Evolutionary conservation across 1,284 basidiomycete species (phyloP), one percentile per base, ranked within the genome.

Genomic region (Meripilus lineatus): DNA sequence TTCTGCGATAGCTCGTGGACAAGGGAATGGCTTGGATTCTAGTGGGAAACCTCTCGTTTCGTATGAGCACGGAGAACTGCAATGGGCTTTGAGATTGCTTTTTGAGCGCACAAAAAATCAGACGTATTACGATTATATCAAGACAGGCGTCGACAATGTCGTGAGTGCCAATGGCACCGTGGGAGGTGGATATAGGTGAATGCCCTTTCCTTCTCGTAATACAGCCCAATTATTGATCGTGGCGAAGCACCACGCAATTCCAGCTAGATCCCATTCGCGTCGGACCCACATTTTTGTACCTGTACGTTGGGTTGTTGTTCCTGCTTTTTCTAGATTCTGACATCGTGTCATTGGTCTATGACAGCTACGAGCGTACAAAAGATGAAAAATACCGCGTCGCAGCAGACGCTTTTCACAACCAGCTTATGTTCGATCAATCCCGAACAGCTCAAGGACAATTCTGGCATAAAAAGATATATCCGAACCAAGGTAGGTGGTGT

Each of bases 401-500:
- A 6, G 46, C 46, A 4, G 43, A 48, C 20, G 10, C 38, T 15
- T 48, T 48, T 32, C 42, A 33, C 13, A 24, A 20, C 35, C 46
- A 48, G 25, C 24, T 48, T 14, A 28, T 28, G 18, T 18, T 17
- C 18, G 40, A 33, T 17, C 42, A 48, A 30, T 40, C 40, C 10
- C 46, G 46, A n/a, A 48, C 46, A 5, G 46, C 46, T 20, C 36
- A 48, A 40, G 46, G 46, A 10, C 46, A 48, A 37, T 48, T 48
- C 18, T 48, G 46, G 46, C 46, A 48, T 36, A 48, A 48, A 38
- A 18, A 69, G 66, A 72, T 57, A 34, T 71, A 72, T 50, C 60
- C 58, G 11, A 69, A 72, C 46, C 65, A 73, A 65, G 70, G 69
- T 67, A 38, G 10, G 45, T 35, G 37, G 5, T 35, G 32, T 38